A percentile compares a stretch with the other conserved stretches of the same genome.
Conservation (phyloP, 2,329 filamentous ascomycete species). For the Apiospora marii region DNA sequence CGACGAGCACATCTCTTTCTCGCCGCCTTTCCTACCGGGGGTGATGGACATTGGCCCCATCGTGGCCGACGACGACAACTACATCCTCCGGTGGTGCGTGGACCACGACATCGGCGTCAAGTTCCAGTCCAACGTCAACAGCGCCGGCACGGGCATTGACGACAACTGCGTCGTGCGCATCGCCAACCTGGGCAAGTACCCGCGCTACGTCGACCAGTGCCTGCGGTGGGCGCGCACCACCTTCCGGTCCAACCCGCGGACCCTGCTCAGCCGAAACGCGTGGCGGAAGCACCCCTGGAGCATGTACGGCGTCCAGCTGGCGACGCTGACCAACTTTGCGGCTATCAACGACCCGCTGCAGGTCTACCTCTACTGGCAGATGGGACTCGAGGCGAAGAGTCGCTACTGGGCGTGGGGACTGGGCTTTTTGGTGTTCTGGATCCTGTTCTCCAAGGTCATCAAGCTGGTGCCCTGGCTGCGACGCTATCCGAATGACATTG, state of each 20-base stretch:
- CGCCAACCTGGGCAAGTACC: slow-evolving; percentile 52
- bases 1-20: slow-evolving; percentile 59
- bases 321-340: slow-evolving; percentile 63
- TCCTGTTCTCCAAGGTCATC: slow-evolving; percentile 62
- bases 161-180: slow-evolving; percentile 35
- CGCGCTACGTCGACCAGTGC: slow-evolving; percentile 61
- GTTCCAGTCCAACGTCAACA: slow-evolving; percentile 53
- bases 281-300: slow-evolving; percentile 58
- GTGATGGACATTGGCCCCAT: slow-evolving; percentile 48
- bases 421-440: slow-evolving; percentile 48
- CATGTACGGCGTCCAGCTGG: slow-evolving; percentile 63
- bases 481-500: slow-evolving; percentile 59
- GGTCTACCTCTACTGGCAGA: slow-evolving; percentile 39
- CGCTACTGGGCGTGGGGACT: not conserved
- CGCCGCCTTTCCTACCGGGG: slow-evolving; percentile 36
- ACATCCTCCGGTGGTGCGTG: slow-evolving; percentile 62
- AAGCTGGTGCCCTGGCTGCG: slow-evolving; percentile 63
- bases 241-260: slow-evolving; percentile 62
- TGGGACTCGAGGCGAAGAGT: not conserved
- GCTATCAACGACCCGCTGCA: slow-evolving; percentile 58
- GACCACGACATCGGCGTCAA: slow-evolving; percentile 58
- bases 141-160: not conserved
- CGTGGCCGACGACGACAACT: slow-evolving; percentile 69
- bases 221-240: slow-evolving; percentile 66
- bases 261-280: slow-evolving; percentile 49